These are phyloP conservation scores for Ceratopteris richardii DNA, from an alignment of 75 land plant genomes.

Conservation along the genomic window DNA sequence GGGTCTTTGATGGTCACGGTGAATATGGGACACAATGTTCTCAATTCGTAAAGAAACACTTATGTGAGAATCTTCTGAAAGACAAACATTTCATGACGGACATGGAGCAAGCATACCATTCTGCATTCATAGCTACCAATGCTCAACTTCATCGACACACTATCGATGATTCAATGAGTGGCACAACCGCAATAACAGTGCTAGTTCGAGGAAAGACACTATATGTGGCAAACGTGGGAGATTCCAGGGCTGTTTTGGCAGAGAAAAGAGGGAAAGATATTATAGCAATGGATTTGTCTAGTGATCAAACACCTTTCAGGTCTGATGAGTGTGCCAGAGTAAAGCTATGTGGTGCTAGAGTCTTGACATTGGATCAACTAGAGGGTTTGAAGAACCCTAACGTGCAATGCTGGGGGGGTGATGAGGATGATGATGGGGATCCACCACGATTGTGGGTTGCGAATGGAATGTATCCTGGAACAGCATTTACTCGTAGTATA, in stretches of 20 bases:
- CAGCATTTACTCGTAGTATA: constrained; percentile 93
- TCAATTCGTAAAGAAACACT: constrained; percentile 47
- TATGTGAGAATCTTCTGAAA: constrained; percentile 41
- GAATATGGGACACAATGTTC: constrained; percentile 72
- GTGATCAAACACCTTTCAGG: constrained; percentile 91
- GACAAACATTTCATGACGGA: constrained; percentile 37
- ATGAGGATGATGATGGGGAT: constrained; percentile 90
- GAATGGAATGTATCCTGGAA: constrained; percentile 96
- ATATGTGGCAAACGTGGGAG: constrained; percentile 81
- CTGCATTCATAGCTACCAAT: constrained; percentile 49
- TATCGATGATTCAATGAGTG: constrained; percentile 92
- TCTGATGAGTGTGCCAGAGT: constrained; percentile 88
- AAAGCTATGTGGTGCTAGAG: constrained; percentile 79
- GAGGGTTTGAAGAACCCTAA: constrained; percentile 87
- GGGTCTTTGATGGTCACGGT: constrained; percentile 95
- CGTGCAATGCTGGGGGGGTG: constrained; percentile 82
- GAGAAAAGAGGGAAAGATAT: constrained; percentile 52
- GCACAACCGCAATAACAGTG: constrained; percentile 82
- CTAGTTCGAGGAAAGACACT: constrained; percentile 58
- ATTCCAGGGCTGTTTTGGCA: constrained; percentile 91
- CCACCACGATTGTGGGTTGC: constrained; percentile 98
- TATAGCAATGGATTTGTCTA: constrained; percentile 71
- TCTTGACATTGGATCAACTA: constrained; percentile 85
- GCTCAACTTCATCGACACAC: constrained; percentile 42
- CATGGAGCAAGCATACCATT: constrained; percentile 47